phyloP scores from a whole-genome alignment of 225 moss, liverwort and hornwort species.

The Bryum argenteum region DNA sequence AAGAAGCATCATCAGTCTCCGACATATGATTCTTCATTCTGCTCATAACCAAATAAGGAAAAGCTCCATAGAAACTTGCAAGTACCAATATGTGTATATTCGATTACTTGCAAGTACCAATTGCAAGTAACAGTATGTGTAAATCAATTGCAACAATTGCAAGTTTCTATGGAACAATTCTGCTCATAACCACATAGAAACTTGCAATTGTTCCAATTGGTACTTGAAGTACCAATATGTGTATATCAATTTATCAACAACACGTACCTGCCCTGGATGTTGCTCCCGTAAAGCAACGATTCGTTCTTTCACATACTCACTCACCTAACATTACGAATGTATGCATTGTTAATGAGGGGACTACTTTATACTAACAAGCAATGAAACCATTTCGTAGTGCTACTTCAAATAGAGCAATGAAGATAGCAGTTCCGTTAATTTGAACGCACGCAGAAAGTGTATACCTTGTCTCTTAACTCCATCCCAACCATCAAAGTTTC shows the following conservation, averaged over 20 bases:
- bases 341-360: not conserved
- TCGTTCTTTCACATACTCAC: conserved; percentile 97
- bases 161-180: no score
- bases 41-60: conserved; percentile 6
- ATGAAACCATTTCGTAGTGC: not conserved
- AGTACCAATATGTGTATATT: conserved; percentile 3
- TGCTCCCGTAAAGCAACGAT: conserved; percentile 74
- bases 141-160: no score
- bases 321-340: conserved; percentile 55
- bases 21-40: not conserved
- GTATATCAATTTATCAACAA: not conserved
- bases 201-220: no score
- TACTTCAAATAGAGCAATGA: not conserved
- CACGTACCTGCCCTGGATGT: conserved; percentile 73
- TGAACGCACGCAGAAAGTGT: conserved; percentile 8
- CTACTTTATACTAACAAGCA: not conserved
- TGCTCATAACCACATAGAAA: not conserved
- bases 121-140: no score
- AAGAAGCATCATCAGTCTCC: conserved; percentile 1
- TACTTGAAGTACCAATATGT: not conserved
- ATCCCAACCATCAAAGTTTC: conserved; percentile 86
- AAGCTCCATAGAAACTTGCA: not conserved
- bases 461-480: conserved; percentile 97
- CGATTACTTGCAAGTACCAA: no score
- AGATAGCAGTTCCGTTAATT: no score